Evolutionary conservation across 1,139 yeast species (phyloP).

Genomic region (Debaryomycetaceae sp.): DNA sequence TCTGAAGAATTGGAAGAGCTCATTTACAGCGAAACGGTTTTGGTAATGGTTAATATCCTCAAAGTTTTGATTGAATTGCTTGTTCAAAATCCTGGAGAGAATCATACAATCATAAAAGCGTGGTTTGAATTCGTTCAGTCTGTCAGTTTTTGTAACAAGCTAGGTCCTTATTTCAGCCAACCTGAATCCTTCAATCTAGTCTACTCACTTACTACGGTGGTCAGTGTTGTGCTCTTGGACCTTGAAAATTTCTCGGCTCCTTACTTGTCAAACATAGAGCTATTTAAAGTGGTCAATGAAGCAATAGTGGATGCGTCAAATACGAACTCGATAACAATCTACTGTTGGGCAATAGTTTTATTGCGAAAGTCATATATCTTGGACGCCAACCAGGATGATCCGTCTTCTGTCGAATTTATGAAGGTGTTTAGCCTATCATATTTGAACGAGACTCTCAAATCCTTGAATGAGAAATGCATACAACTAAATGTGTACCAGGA

Average conservation of each 20-base stretch:
- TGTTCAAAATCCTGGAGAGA: conserved; percentile 29
- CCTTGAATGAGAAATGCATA: conserved; percentile 44
- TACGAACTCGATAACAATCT: conserved; percentile 49
- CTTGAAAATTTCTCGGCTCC: conserved; percentile 36
- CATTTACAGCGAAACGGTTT: conserved; percentile 30
- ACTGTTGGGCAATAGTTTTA: conserved; percentile 69
- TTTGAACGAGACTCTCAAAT: conserved; percentile 18
- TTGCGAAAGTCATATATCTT: conserved; percentile 52
- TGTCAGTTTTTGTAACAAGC: conserved; percentile 33
- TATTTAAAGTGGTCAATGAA: conserved; percentile 39
- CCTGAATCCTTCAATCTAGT: conserved; percentile 38
- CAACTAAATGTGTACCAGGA: conserved; percentile 46
- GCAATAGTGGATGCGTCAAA: conserved; percentile 25
- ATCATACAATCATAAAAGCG: conserved; percentile 25
- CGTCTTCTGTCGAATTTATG: conserved; percentile 7
- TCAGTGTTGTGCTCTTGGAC: conserved; percentile 52
- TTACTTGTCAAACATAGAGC: conserved; percentile 41
- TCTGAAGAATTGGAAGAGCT: conserved; percentile 20
- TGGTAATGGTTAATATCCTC: conserved; percentile 36
- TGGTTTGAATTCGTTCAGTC: conserved; percentile 60
- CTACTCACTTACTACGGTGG: conserved; percentile 46
- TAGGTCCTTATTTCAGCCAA: conserved; percentile 25
- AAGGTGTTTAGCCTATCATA: conserved; percentile 11
- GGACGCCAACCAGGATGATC: conserved; percentile 27
- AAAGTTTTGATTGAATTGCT: conserved; percentile 45